Percentiles rank a stretch among this genome's conserved stretches.
Evolutionary conservation across 31 red algal genomes (phyloP).

Genomic region (Bonnemaisonia californica): DNA sequence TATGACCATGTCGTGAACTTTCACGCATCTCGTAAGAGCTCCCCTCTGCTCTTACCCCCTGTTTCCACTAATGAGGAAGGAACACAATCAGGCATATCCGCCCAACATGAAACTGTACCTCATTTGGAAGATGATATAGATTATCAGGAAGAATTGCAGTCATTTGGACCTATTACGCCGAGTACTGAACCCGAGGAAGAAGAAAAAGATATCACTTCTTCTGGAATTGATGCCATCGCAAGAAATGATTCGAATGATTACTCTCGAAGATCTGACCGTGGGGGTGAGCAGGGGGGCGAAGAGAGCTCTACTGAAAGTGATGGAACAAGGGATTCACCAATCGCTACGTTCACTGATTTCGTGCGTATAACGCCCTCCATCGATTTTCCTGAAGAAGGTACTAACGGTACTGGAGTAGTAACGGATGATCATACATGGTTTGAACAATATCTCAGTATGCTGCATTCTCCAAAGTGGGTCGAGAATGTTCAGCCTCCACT

Average conservation of each 20-base stretch:
- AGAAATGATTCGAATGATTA: background rate
- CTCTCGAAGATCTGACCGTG: background rate
- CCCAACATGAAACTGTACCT: background rate
- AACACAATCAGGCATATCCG: background rate
- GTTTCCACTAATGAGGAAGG: background rate
- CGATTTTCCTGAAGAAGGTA: background rate
- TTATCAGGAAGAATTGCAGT: background rate
- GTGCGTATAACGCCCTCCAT: background rate
- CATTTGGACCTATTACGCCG: background rate
- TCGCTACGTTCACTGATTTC: background rate
- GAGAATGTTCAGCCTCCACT: background rate
- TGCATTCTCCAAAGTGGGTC: background rate
- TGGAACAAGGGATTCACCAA: background rate
- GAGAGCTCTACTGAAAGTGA: background rate
- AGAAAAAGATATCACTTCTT: background rate
- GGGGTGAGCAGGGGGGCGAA: background rate
- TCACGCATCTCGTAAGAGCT: background rate
- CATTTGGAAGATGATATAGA: too few species aligned
- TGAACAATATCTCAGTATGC: background rate
- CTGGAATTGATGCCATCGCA: background rate
- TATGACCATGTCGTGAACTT: slow-evolving; percentile 64
- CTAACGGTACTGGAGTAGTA: background rate
- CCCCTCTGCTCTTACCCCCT: background rate
- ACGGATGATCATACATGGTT: background rate
- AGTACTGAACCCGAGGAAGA: background rate